A percentile compares a stretch with the other conserved stretches of the same genome.
Evolutionary conservation across 2,329 filamentous ascomycete species (phyloP).

Genomic region (Cercospora sp.): DNA sequence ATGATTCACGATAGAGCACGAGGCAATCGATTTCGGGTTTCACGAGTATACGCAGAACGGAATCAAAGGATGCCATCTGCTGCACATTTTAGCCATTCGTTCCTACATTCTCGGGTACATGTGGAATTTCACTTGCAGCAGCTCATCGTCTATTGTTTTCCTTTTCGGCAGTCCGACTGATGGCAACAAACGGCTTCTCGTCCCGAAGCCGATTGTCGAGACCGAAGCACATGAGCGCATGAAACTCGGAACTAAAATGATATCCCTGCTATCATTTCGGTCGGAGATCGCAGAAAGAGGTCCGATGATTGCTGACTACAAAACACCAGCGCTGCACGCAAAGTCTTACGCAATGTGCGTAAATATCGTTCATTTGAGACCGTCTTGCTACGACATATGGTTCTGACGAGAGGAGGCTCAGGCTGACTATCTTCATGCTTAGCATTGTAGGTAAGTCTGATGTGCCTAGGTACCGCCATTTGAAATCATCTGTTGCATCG

Average conservation of each 20-base stretch:
- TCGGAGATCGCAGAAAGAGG: neutral
- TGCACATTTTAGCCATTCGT: no score
- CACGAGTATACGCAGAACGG: neutral
- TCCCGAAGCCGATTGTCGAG: neutral
- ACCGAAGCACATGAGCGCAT: neutral
- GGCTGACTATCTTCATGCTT: no score
- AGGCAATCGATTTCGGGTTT: neutral
- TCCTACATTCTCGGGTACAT: no score
- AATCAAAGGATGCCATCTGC: no score
- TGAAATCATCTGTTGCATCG: no score
- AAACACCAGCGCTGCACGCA: no score
- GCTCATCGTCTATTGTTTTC: neutral
- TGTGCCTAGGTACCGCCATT: no score
- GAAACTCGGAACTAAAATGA: neutral
- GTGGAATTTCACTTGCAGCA: neutral
- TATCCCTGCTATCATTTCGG: neutral
- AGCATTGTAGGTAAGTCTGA: neutral
- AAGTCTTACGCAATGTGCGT: no score
- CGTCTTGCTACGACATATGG: no score
- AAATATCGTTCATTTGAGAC: no score
- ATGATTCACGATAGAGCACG: neutral
- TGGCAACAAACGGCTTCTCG: neutral
- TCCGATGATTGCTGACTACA: neutral
- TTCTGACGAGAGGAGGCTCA: no score
- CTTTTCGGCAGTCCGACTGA: neutral